These are phyloP conservation scores for Knoxia roxburghii DNA, from an alignment of 257 asterid genomes.

Conservation along the genomic window DNA sequence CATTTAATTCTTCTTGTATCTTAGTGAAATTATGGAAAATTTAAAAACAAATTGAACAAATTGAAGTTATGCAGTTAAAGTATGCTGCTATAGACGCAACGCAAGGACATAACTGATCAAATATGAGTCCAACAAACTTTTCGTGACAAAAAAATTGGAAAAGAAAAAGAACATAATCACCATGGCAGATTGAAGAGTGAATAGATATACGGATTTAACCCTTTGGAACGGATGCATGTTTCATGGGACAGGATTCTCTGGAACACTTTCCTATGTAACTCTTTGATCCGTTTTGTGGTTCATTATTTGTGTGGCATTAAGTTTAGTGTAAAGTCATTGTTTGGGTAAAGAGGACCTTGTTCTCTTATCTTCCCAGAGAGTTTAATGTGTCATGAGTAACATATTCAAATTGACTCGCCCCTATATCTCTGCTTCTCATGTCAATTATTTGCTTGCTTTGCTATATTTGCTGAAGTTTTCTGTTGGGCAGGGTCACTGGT, in stretches of 20 bases:
- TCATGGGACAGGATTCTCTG: too few species aligned
- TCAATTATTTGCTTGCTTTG: background rate
- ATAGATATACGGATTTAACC: background rate
- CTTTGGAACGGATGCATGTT: too few species aligned
- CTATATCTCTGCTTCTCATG: background rate
- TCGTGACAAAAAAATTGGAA: background rate
- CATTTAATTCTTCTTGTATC: background rate
- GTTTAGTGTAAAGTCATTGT: too few species aligned
- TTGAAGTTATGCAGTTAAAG: background rate
- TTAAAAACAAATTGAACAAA: background rate
- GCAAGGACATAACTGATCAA: background rate
- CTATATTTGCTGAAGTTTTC: background rate
- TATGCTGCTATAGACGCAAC: background rate
- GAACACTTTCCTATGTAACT: too few species aligned
- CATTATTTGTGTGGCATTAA: too few species aligned
- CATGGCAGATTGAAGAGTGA: background rate
- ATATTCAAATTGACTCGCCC: background rate
- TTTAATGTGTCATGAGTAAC: background rate
- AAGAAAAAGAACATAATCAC: background rate
- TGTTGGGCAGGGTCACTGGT: conserved; percentile 59
- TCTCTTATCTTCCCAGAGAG: background rate
- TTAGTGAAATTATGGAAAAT: background rate
- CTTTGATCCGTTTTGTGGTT: too few species aligned
- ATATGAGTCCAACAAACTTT: too few species aligned
- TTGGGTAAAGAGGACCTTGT: background rate